Conservation (phyloP, 2,329 filamentous ascomycete genomes). For the Colletotrichum sp. region DNA sequence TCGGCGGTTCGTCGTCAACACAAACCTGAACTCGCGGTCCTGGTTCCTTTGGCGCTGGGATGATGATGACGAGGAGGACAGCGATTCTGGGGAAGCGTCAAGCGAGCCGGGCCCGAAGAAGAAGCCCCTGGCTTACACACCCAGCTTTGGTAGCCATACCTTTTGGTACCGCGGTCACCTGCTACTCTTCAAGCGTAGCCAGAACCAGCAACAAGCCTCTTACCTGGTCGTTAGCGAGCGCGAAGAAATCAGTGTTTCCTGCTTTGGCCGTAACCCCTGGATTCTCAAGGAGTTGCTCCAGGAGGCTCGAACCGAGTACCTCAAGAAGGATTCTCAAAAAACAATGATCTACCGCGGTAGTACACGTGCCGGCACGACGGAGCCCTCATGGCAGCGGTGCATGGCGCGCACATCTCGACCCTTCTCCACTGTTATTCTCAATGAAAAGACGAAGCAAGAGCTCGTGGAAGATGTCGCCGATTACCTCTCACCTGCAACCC, state of each 20-base stretch:
- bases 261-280: constrained; percentile 65
- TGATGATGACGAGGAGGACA: constrained; percentile 52
- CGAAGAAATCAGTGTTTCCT: constrained; percentile 65
- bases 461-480: constrained; percentile 67
- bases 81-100: constrained; percentile 35
- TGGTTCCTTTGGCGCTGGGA: constrained; percentile 53
- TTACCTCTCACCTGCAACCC: constrained; percentile 66
- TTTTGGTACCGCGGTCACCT: constrained; percentile 70
- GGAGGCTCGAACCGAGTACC: constrained; percentile 61
- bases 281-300: constrained; percentile 67
- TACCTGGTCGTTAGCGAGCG: constrained; percentile 52
- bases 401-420: constrained; percentile 65
- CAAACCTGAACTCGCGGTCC: constrained; percentile 59
- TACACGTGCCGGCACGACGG: constrained; percentile 41
- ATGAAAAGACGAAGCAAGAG: constrained; percentile 63
- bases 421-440: constrained; percentile 70
- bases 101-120: constrained; percentile 37
- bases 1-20: constrained; percentile 69
- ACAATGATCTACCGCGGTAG: constrained; percentile 70
- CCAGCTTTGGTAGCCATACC: constrained; percentile 69
- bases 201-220: constrained; percentile 48
- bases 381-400: constrained; percentile 65
- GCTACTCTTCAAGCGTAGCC: constrained; percentile 61
- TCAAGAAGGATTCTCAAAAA: constrained; percentile 64
- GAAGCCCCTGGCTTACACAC: constrained; percentile 66